These are phyloP conservation scores for Dactylella cylindrospora DNA, from an alignment of 2,329 filamentous ascomycete species.

Conservation along the genomic window DNA sequence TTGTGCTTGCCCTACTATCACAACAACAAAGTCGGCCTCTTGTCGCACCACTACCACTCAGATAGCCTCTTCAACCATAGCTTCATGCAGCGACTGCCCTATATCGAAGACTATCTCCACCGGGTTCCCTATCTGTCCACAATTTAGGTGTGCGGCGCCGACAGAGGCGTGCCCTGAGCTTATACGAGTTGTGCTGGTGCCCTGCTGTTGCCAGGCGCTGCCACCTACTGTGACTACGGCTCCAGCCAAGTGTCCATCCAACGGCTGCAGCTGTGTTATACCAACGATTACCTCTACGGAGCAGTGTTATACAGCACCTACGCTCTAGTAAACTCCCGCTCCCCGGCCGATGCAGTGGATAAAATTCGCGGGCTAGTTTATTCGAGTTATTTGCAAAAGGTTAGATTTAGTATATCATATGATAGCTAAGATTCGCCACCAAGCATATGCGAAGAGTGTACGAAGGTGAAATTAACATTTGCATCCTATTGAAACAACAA, in stretches of 20 bases:
- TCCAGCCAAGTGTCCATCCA: slow-evolving; percentile 23
- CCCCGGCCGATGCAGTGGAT: too few relatives aligned
- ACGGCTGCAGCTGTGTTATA: slow-evolving; percentile 33
- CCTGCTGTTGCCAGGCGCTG: slow-evolving; percentile 25
- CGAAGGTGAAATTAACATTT: too few relatives aligned
- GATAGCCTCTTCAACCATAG: slow-evolving; percentile 3
- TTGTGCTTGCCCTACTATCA: slow-evolving; percentile 21
- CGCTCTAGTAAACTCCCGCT: slow-evolving; percentile 10
- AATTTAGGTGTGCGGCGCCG: slow-evolving; percentile 10
- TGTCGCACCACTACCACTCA: slow-evolving; percentile 7
- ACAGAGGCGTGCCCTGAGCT: slow-evolving; percentile 15
- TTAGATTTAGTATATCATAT: too few relatives aligned
- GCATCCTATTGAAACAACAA: too few relatives aligned
- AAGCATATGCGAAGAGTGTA: too few relatives aligned
- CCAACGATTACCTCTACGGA: slow-evolving; percentile 22
- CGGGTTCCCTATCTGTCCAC: slow-evolving; percentile 21
- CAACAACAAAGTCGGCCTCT: not conserved
- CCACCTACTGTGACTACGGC: slow-evolving; percentile 23
- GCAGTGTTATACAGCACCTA: slow-evolving; percentile 2
- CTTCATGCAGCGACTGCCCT: slow-evolving; percentile 17
- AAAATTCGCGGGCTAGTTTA: too few relatives aligned
- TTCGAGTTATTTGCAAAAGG: too few relatives aligned
- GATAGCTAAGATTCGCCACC: too few relatives aligned
- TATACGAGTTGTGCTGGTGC: slow-evolving; percentile 12
- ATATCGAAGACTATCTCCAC: slow-evolving; percentile 19